A percentile compares a stretch with the other conserved stretches of the same genome.
Conservation (phyloP, 2,329 filamentous ascomycete genomes). For the Cryphonectria naterciae region DNA sequence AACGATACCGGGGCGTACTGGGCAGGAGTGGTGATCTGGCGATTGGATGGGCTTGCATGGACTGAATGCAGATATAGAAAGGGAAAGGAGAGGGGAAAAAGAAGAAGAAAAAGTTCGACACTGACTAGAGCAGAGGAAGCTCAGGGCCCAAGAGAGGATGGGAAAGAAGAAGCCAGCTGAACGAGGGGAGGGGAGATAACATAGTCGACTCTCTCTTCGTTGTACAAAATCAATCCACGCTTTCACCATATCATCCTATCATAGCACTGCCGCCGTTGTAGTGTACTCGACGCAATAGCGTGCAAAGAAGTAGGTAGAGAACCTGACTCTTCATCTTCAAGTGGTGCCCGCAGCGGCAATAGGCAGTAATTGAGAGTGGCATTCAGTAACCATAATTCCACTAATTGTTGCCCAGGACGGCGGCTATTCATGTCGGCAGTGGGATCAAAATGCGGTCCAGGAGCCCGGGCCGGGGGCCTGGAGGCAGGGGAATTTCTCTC, state of each 20-base stretch:
- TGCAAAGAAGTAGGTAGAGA: neutral
- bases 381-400: neutral
- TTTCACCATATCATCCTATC: neutral
- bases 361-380: no score
- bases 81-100: no score
- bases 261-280: neutral
- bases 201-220: neutral
- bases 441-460: conserved; percentile 1
- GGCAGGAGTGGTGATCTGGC: neutral
- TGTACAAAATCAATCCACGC: conserved; percentile 1
- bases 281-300: neutral
- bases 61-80: neutral
- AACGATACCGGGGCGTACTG: neutral
- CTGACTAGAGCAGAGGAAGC: neutral
- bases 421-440: neutral
- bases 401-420: neutral
- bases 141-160: neutral
- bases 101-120: neutral
- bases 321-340: neutral
- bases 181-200: neutral
- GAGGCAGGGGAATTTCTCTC: neutral
- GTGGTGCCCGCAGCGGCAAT: neutral
- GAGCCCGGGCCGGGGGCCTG: no score
- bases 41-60: neutral
- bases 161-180: neutral